A percentile compares a stretch with the other conserved stretches of the same genome.
These are phyloP conservation scores for Sporobolomyces roseus DNA, from an alignment of 768 basidiomycete species.

Conservation along the genomic window DNA sequence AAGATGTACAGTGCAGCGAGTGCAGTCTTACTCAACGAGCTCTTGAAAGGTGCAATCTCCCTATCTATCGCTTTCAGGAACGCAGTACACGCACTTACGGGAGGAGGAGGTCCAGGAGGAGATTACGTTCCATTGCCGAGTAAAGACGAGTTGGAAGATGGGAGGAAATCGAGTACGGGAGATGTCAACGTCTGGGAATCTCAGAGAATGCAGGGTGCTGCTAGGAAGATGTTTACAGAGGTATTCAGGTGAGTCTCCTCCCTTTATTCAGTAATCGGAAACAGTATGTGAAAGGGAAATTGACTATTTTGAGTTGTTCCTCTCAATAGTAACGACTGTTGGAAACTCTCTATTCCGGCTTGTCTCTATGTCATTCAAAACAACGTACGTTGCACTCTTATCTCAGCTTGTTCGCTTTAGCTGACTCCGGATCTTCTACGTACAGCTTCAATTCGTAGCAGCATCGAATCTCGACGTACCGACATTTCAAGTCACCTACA, in stretches of 20 bases:
- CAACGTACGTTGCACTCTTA: conserved; percentile 50
- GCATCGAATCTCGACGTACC: conserved; percentile 89
- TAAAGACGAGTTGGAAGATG: conserved; percentile 15
- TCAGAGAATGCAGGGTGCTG: neutral
- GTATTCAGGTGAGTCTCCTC: conserved; percentile 38
- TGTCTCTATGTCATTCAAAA: conserved; percentile 64
- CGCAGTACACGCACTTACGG: conserved; percentile 10
- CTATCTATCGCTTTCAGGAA: conserved; percentile 62
- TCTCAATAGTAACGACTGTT: conserved; percentile 77
- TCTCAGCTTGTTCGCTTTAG: too few species aligned
- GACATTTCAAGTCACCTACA: conserved; percentile 96
- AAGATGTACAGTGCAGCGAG: conserved; percentile 77
- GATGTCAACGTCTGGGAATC: neutral
- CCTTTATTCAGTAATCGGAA: neutral
- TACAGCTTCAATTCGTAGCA: conserved; percentile 92
- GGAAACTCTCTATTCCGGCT: conserved; percentile 95
- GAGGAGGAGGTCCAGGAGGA: neutral
- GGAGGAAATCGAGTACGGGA: neutral
- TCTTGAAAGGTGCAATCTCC: conserved; percentile 86
- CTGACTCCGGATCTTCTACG: too few species aligned
- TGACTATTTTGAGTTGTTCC: neutral
- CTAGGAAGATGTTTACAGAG: conserved; percentile 18
- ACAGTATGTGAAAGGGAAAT: neutral
- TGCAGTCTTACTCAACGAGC: conserved; percentile 89
- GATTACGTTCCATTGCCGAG: conserved; percentile 13